A percentile compares a stretch with the other conserved stretches of the same genome.
Evolutionary conservation across 75 land plant genomes (phyloP).

Genomic region (Picea sitchensis): DNA sequence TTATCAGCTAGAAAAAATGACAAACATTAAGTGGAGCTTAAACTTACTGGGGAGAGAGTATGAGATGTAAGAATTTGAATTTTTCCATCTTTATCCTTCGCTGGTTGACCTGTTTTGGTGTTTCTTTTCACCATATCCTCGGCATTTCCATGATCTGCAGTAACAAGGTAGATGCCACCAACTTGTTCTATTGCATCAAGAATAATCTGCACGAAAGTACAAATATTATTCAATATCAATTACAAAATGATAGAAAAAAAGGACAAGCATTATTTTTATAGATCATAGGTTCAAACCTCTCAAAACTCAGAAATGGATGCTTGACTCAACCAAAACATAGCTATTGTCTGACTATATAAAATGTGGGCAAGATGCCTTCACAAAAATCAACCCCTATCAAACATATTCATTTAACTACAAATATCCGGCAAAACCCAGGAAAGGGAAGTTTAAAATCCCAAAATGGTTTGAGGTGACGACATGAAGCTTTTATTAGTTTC

Average conservation of each 20-base stretch:
- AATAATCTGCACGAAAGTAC: constrained; percentile 60
- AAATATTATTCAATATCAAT: not conserved
- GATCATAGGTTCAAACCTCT: not conserved
- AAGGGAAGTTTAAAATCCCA: not conserved
- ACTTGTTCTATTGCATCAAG: constrained; percentile 91
- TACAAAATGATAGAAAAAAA: not conserved
- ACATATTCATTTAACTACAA: not conserved
- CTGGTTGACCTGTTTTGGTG: constrained; percentile 72
- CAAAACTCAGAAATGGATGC: not conserved
- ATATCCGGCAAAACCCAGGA: not conserved
- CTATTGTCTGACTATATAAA: not conserved
- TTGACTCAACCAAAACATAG: not conserved
- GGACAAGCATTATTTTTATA: not conserved
- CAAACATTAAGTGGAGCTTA: not conserved
- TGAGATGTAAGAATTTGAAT: constrained; percentile 95
- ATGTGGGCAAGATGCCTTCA: not conserved
- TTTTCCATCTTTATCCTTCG: constrained; percentile 69
- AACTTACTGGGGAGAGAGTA: constrained; percentile 84
- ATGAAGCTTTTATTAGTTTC: too few species aligned
- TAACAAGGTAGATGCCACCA: constrained; percentile 91
- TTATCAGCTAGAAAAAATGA: not conserved
- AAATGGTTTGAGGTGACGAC: too few species aligned
- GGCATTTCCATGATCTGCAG: constrained; percentile 99
- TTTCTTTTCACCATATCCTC: constrained; percentile 99
- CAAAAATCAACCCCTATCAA: not conserved